These are phyloP conservation scores for Furcasterigmium furcatum DNA, from an alignment of 2,329 filamentous ascomycete genomes.

Conservation along the genomic window DNA sequence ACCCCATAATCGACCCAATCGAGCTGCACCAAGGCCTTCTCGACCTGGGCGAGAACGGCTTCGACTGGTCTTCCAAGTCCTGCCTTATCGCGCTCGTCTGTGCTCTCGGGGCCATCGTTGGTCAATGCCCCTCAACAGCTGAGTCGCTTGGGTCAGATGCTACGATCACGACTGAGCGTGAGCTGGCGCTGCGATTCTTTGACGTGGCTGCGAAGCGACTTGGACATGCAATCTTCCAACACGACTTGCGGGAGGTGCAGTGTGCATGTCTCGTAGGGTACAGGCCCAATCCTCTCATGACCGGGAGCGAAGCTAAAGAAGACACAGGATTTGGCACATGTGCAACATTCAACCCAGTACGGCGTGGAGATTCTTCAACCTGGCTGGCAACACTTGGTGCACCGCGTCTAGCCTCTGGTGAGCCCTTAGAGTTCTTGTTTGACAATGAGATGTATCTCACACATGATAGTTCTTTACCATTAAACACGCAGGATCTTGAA, in stretches of 20 bases:
- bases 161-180: constrained; percentile 6
- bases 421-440: no score
- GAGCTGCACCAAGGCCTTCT: constrained; percentile 9
- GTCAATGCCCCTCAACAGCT: not conserved
- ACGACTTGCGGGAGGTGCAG: constrained; percentile 8
- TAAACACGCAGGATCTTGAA: no score
- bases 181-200: constrained; percentile 9
- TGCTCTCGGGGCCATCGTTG: constrained; percentile 8
- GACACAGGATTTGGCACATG: no score
- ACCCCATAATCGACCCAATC: constrained; percentile 6
- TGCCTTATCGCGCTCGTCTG: constrained; percentile 10
- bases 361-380: no score
- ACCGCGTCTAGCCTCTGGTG: no score
- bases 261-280: no score
- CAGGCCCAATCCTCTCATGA: no score
- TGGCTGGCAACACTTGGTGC: no score
- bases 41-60: constrained; percentile 10
- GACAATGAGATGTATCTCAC: no score
- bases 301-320: no score
- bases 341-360: no score
- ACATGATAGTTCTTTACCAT: no score
- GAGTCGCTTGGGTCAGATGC: not conserved
- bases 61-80: constrained; percentile 10
- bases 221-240: constrained; percentile 9
- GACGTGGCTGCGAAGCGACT: constrained; percentile 11